Evolutionary conservation across 805 yeast genomes (phyloP).

Genomic region (Pichia ethanolica): DNA sequence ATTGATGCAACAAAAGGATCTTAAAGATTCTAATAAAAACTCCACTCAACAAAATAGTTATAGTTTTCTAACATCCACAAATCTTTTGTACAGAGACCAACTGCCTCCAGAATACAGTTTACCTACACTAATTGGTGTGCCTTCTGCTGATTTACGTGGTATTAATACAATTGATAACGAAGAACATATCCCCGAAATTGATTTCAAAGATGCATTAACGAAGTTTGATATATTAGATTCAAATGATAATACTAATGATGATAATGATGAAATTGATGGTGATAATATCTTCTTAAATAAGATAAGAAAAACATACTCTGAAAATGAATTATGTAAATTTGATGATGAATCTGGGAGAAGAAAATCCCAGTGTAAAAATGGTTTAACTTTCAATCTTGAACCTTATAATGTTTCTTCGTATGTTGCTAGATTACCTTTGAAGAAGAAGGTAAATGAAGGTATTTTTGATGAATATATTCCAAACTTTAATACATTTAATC

Average conservation of each 20-base stretch:
- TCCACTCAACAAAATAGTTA: constrained; percentile 5
- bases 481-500: constrained; percentile 38
- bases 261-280: background rate
- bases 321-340: constrained; percentile 55
- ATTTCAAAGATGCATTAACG: constrained; percentile 17
- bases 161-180: constrained; percentile 25
- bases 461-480: constrained; percentile 75
- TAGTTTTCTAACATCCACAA: constrained; percentile 10
- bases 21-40: too few species aligned
- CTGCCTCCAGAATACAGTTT: constrained; percentile 12
- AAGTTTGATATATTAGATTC: constrained; percentile 5
- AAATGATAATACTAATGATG: background rate
- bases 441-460: constrained; percentile 28
- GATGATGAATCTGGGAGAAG: constrained; percentile 31
- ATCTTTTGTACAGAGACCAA: constrained; percentile 9
- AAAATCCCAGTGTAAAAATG: background rate
- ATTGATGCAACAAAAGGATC: too few species aligned
- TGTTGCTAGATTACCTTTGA: background rate
- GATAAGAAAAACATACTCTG: constrained; percentile 54
- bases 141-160: constrained; percentile 14
- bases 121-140: constrained; percentile 17
- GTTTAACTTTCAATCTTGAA: too few species aligned
- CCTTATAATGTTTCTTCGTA: background rate
- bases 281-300: background rate
- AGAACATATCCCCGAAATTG: constrained; percentile 21